These are phyloP conservation scores for Symmetrospora coprosmae DNA, from an alignment of 768 basidiomycete species.

Conservation along the genomic window DNA sequence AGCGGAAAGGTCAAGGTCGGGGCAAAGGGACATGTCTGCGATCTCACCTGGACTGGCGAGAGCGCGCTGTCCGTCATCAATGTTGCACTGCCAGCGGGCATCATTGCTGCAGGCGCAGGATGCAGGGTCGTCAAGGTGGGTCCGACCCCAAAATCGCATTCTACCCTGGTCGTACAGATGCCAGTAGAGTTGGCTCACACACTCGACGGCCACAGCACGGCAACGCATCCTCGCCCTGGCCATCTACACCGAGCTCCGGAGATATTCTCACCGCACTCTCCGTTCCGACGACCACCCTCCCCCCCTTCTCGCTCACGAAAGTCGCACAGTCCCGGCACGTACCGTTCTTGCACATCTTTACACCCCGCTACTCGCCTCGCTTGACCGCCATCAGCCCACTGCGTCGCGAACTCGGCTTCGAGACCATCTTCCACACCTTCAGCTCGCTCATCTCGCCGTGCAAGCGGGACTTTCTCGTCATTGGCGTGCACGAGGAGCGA, in stretches of 20 bases:
- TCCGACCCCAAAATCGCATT: no score
- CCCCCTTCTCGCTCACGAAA: slow-evolving; percentile 40
- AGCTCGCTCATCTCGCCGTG: slow-evolving; percentile 91
- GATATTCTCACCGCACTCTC: slow-evolving; percentile 75
- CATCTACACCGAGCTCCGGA: slow-evolving; percentile 78
- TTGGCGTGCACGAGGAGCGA: slow-evolving; percentile 71
- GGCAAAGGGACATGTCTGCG: slow-evolving; percentile 39
- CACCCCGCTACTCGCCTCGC: slow-evolving; percentile 80
- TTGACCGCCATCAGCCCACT: slow-evolving; percentile 68
- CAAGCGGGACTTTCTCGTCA: slow-evolving; percentile 67
- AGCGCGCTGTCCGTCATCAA: slow-evolving; percentile 53
- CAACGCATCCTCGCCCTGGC: slow-evolving; percentile 54
- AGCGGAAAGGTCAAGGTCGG: slow-evolving; percentile 53
- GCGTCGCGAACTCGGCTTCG: slow-evolving; percentile 74
- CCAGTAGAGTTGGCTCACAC: no score
- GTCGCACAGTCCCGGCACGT: slow-evolving; percentile 46
- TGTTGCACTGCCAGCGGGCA: slow-evolving; percentile 82
- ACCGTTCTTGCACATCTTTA: slow-evolving; percentile 86
- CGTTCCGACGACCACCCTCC: slow-evolving; percentile 50
- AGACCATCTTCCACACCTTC: slow-evolving; percentile 89
- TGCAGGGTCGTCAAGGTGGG: slow-evolving; percentile 80
- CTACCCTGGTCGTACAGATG: no score
- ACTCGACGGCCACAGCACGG: slow-evolving; percentile 65
- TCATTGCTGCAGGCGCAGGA: slow-evolving; percentile 88
- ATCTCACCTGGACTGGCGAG: slow-evolving; percentile 11